phyloP scores from a whole-genome alignment of 257 asterid species.

The Dorcoceras hygrometricum region DNA sequence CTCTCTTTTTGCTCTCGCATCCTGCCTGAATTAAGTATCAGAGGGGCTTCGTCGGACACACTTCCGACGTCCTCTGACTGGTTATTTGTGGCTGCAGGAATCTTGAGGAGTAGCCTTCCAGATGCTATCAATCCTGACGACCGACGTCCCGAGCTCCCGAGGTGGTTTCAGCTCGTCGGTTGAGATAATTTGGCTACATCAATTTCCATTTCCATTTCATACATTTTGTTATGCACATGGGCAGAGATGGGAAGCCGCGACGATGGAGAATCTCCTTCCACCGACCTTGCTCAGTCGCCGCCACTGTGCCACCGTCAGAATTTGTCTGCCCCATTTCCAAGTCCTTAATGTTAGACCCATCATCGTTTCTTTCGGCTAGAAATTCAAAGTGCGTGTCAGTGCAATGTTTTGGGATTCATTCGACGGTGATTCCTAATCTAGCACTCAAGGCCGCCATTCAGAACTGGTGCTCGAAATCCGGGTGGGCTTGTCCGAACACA shows the following conservation, averaged over 20 bases:
- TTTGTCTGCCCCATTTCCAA: constrained; percentile 75
- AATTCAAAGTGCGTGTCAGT: constrained; percentile 65
- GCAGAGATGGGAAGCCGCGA: constrained; percentile 53
- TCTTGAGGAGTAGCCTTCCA: no score
- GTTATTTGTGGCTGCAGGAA: no score
- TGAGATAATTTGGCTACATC: no score
- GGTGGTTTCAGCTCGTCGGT: no score
- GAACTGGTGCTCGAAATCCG: constrained; percentile 63
- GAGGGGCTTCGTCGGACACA: no score
- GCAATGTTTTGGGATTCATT: constrained; percentile 41
- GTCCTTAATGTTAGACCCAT: constrained; percentile 76
- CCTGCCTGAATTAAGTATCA: no score
- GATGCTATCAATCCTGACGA: no score
- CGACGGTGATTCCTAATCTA: constrained; percentile 61
- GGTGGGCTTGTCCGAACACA: constrained; percentile 43
- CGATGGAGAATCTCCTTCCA: constrained; percentile 51
- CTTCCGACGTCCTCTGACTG: no score
- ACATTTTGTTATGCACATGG: constrained; percentile 30
- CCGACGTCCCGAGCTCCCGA: no score
- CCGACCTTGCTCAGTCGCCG: constrained; percentile 38
- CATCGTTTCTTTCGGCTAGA: constrained; percentile 81
- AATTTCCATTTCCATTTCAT: no score
- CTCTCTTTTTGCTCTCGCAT: no score
- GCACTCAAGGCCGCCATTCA: constrained; percentile 61
- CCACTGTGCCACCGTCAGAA: constrained; percentile 41